These are phyloP conservation scores for Penicillium tannophilum DNA, from an alignment of 495 filamentous ascomycete species.

Conservation along the genomic window DNA sequence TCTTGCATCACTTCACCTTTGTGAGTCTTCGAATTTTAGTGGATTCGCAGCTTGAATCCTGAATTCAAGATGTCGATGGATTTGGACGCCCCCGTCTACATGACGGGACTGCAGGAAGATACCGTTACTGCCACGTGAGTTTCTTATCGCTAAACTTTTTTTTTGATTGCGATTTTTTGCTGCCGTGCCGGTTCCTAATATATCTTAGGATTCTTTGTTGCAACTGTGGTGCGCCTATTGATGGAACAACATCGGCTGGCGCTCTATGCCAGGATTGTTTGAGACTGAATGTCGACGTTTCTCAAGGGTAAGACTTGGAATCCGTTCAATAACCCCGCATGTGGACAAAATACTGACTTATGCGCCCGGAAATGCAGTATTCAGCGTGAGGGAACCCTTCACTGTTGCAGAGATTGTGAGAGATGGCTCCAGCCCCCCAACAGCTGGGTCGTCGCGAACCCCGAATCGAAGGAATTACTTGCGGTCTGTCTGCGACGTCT, in stretches of 20 bases:
- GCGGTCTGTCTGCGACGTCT: slow-evolving; percentile 86
- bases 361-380: slow-evolving; percentile 42
- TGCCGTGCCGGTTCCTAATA: slow-evolving; percentile 19
- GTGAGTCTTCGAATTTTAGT: slow-evolving; percentile 11
- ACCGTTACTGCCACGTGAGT: slow-evolving; percentile 61
- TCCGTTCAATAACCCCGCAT: not conserved
- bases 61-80: slow-evolving; percentile 66
- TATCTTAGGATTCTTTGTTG: slow-evolving; percentile 80
- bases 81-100: slow-evolving; percentile 63
- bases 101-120: slow-evolving; percentile 51
- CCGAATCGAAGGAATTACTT: slow-evolving; percentile 85
- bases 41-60: slow-evolving; percentile 12
- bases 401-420: slow-evolving; percentile 89
- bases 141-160: slow-evolving; percentile 7
- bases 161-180: slow-evolving; percentile 4
- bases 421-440: slow-evolving; percentile 87
- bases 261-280: slow-evolving; percentile 94
- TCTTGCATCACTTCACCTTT: slow-evolving; percentile 14
- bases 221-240: slow-evolving; percentile 92
- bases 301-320: slow-evolving; percentile 55
- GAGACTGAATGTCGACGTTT: slow-evolving; percentile 89
- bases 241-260: slow-evolving; percentile 82
- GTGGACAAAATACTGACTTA: not conserved
- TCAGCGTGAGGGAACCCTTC: slow-evolving; percentile 78
- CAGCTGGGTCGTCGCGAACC: slow-evolving; percentile 79